Percentiles rank a stretch among this genome's conserved stretches.
Conservation (phyloP, 192 early-diverging fungal species). For the Jimgerdemannia lactiflua region DNA sequence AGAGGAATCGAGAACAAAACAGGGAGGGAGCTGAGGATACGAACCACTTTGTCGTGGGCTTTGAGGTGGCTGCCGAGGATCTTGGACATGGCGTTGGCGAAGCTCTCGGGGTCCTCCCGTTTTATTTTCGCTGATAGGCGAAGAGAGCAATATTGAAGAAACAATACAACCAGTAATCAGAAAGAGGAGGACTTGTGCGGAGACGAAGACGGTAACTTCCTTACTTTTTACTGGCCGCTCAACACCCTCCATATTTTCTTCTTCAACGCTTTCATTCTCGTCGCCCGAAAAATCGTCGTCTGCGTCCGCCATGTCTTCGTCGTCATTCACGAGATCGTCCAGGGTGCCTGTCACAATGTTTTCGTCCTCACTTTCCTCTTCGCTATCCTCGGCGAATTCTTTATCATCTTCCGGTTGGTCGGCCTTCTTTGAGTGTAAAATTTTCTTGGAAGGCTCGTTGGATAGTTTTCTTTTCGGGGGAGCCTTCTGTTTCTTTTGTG, state of each 20-base stretch:
- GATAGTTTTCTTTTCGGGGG: no score
- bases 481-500: no score
- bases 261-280: conserved; percentile 18
- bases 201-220: background rate
- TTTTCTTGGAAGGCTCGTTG: no score
- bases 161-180: background rate
- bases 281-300: conserved; percentile 40
- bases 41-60: conserved; percentile 36
- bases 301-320: conserved; percentile 30
- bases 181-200: background rate
- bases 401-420: background rate
- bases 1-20: background rate
- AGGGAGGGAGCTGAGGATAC: background rate
- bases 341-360: conserved; percentile 22
- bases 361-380: conserved; percentile 10
- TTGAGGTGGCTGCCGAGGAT: conserved; percentile 54
- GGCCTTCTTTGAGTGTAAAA: background rate
- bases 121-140: conserved; percentile 14
- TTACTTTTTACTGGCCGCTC: background rate
- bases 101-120: conserved; percentile 54
- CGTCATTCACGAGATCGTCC: conserved; percentile 22
- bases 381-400: background rate
- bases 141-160: background rate
- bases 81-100: conserved; percentile 66
- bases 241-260: conserved; percentile 22